A percentile compares a stretch with the other conserved stretches of the same genome.
phyloP scores from a whole-genome alignment of 805 yeast genomes.

The Metschnikowia anglica region DNA sequence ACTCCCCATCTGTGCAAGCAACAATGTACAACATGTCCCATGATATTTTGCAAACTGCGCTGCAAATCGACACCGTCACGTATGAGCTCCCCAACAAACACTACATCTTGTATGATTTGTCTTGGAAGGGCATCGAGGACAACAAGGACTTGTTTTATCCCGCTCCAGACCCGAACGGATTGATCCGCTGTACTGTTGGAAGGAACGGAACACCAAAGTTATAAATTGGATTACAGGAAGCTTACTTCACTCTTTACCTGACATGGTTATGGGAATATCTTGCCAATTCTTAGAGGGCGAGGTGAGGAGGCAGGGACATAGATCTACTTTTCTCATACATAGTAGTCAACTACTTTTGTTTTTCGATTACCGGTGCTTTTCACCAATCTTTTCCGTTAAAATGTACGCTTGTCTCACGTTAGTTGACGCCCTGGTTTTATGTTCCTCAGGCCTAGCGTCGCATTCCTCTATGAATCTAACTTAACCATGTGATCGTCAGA shows the following conservation, averaged over 20 bases:
- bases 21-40: slow-evolving; percentile 93
- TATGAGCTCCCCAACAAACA: slow-evolving; percentile 90
- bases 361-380: too few relatives aligned
- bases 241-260: too few relatives aligned
- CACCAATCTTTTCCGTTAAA: too few relatives aligned
- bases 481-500: too few relatives aligned
- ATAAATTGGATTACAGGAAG: too few relatives aligned
- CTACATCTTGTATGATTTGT: slow-evolving; percentile 74
- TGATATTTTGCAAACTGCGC: slow-evolving; percentile 59
- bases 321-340: too few relatives aligned
- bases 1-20: slow-evolving; percentile 94
- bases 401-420: too few relatives aligned
- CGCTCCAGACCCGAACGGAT: slow-evolving; percentile 88
- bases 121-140: slow-evolving; percentile 80
- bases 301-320: not conserved
- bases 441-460: too few relatives aligned
- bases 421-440: too few relatives aligned
- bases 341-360: too few relatives aligned
- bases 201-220: slow-evolving; percentile 53
- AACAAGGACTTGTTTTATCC: slow-evolving; percentile 88
- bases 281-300: not conserved
- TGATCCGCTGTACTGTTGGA: slow-evolving; percentile 82
- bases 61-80: slow-evolving; percentile 60
- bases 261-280: too few relatives aligned
- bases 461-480: too few relatives aligned